Evolutionary conservation across 495 filamentous ascomycete genomes (phyloP).

Genomic region (Bathelium albidoporum): DNA sequence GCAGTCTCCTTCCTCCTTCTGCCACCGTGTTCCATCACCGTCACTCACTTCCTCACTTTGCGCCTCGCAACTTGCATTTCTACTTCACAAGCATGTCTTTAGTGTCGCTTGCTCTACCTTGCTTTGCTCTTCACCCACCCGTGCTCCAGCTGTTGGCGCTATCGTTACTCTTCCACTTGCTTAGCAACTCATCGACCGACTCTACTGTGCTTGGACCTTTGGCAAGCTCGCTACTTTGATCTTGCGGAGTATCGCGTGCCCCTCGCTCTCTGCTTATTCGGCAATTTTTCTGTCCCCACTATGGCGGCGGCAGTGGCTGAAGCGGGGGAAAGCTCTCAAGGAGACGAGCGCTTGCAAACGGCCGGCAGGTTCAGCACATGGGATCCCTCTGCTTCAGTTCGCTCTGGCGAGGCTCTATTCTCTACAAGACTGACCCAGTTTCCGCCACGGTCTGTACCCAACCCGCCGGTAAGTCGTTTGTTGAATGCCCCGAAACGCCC

Average conservation of each 20-base stretch:
- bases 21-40: background rate
- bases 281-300: background rate
- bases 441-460: slow-evolving; percentile 13
- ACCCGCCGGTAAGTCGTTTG: background rate
- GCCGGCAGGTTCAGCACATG: slow-evolving; percentile 10
- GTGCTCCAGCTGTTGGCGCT: background rate
- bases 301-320: background rate
- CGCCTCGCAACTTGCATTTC: background rate
- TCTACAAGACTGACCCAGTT: slow-evolving; percentile 25
- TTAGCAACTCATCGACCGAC: background rate
- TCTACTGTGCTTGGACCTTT: background rate
- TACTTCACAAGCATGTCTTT: background rate
- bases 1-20: background rate
- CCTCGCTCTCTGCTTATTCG: background rate
- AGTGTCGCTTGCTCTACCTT: background rate
- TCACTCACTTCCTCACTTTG: background rate
- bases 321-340: background rate
- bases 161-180: background rate
- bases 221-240: background rate
- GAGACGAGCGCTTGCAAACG: background rate
- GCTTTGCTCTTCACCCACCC: background rate
- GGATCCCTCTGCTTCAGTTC: slow-evolving; percentile 26
- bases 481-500: background rate
- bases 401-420: slow-evolving; percentile 21
- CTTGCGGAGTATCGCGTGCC: background rate